Evolutionary conservation across 495 filamentous ascomycete species (phyloP), one percentile per base, ranked within the genome.

Genomic region (Tuber magnatum): DNA sequence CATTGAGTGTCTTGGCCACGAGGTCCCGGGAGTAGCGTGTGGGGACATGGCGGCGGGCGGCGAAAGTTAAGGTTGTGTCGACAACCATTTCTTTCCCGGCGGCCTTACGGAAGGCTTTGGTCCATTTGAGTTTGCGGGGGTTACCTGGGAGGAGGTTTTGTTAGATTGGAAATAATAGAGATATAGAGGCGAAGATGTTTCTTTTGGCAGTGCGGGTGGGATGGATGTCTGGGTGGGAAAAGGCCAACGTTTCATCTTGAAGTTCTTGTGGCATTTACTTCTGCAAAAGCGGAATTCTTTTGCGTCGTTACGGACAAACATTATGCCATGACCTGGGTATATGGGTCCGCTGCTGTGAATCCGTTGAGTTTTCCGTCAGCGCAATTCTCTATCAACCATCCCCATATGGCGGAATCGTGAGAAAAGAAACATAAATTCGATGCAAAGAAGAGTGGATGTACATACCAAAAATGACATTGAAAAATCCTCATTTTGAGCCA

Each of bases 211-310:
- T 46, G 48, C 16, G 24, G 4, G 7, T 32, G 43, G 43, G 28
- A 9, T 44, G 46, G 20, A 24, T 48, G 46, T 22, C 24, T 48
- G 70, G 73, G 28, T 41, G 46, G 42, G 41, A 48, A 42, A 22
- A n/a, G 85, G 85, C 84, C 73, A 91, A 79, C 95, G 90, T 90
- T 97, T 97, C 93, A 97, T 97, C 86, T 97, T 97, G 89, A 97
- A 97, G 87, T 96, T 96, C 86, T 94, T 93, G 85, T 97, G 93
- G 87, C 94, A 97, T 87, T 97, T 97, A 76, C 87, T 90, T 68
- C 93, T 88, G 87, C 93, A 97, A 88, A 89, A 88, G 73, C 87
- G 84, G 84, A 92, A 92, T 72, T 86, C 85, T 81, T 87, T 87
- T 78, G 92, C 92, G 84, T 97, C 93, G 83, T 94, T 94, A 80